These are phyloP conservation scores for Rhododendron griersonianum DNA, from an alignment of 148 eudicot genomes.

Conservation along the genomic window DNA sequence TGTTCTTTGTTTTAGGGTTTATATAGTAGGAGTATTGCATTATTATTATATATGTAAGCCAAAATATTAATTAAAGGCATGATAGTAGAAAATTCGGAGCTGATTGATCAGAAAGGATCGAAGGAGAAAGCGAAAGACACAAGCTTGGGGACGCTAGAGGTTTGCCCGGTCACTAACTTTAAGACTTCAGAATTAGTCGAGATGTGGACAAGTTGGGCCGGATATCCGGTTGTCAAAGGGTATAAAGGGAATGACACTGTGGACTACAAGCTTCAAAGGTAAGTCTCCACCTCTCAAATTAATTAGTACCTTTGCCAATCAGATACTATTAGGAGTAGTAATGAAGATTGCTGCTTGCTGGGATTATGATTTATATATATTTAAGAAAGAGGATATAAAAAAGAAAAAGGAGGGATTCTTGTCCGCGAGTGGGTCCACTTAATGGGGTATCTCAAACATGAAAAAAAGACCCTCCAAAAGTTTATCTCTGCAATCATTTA, in stretches of 20 bases:
- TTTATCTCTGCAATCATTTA: constrained; percentile 8
- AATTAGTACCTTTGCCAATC: background rate
- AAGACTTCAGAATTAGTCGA: too few species aligned
- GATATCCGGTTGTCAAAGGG: too few species aligned
- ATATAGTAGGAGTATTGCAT: background rate
- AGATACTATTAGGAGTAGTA: background rate
- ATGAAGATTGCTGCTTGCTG: background rate
- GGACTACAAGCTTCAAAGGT: background rate
- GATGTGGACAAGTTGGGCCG: too few species aligned
- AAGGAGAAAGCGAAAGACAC: too few species aligned
- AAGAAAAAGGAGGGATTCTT: background rate
- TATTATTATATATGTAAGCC: background rate
- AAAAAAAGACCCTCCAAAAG: background rate
- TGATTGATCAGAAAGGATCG: too few species aligned
- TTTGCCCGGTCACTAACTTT: too few species aligned
- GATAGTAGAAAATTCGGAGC: background rate
- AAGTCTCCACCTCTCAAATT: background rate
- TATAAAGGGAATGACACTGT: background rate
- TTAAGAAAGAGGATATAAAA: background rate
- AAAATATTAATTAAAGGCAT: background rate
- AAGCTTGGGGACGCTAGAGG: too few species aligned
- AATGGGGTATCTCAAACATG: background rate
- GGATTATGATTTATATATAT: background rate
- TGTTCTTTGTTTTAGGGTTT: background rate
- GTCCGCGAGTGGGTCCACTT: background rate